phyloP scores from a whole-genome alignment of 306 rosid species.

The Echinosophora koreensis region DNA sequence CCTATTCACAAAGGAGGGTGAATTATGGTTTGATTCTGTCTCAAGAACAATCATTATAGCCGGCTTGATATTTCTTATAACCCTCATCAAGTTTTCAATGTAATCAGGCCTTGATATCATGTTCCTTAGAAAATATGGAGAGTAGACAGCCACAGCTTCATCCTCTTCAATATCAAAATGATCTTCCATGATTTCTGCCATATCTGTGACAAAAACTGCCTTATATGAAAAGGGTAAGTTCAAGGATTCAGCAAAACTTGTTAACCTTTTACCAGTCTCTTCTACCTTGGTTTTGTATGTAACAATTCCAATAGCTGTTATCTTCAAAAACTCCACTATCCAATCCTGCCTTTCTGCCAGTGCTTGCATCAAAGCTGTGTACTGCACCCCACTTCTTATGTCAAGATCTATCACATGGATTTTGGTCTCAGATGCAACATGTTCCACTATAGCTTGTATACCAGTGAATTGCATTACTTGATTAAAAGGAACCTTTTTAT shows the following conservation, averaged over 20 bases:
- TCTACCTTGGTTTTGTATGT: constrained; percentile 39
- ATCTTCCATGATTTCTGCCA: constrained; percentile 57
- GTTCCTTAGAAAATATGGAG: constrained; percentile 54
- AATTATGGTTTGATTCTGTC: constrained; percentile 66
- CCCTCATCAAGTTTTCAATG: constrained; percentile 77
- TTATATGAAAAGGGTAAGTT: constrained; percentile 68
- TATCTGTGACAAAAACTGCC: constrained; percentile 54
- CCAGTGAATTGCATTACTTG: constrained; percentile 63
- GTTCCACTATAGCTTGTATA: constrained; percentile 71
- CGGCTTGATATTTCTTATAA: constrained; percentile 62
- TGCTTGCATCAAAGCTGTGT: constrained; percentile 71
- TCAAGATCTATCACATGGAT: constrained; percentile 74
- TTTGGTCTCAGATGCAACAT: constrained; percentile 51
- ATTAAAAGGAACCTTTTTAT: constrained; percentile 63
- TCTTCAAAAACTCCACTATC: constrained; percentile 55
- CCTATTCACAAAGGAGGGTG: constrained; percentile 73
- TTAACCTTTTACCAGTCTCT: constrained; percentile 63
- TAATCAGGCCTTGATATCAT: constrained; percentile 60
- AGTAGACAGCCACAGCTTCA: constrained; percentile 67
- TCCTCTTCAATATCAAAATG: constrained; percentile 56
- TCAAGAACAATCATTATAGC: constrained; percentile 68
- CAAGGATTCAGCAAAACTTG: constrained; percentile 63
- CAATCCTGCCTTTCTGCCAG: constrained; percentile 54
- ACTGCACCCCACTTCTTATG: constrained; percentile 64
- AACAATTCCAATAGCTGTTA: constrained; percentile 61